A percentile compares a stretch with the other conserved stretches of the same genome.
These are phyloP conservation scores for Podaxis mareebaensis DNA, from an alignment of 768 basidiomycete genomes.

Conservation along the genomic window DNA sequence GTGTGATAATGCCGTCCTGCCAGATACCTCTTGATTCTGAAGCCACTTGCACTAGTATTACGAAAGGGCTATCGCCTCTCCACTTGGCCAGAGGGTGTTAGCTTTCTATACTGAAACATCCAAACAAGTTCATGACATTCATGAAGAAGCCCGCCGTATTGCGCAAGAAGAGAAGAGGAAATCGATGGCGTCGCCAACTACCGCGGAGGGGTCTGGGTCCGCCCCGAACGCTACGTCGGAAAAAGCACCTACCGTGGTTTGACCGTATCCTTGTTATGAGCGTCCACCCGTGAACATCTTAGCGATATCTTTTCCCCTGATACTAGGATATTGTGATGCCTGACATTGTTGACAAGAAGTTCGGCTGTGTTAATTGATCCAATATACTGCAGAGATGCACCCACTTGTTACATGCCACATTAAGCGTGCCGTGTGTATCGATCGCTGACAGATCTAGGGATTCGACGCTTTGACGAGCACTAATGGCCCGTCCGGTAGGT, in stretches of 20 bases:
- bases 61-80: slow-evolving; percentile 68
- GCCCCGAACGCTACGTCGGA: neutral
- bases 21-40: neutral
- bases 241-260: neutral
- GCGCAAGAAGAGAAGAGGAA: slow-evolving; percentile 56
- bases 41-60: slow-evolving; percentile 61
- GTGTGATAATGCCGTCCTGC: neutral
- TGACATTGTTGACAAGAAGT: too few species aligned
- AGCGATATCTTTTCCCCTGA: too few species aligned
- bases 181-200: slow-evolving; percentile 1
- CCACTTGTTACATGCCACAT: too few species aligned
- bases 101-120: slow-evolving; percentile 85
- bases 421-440: too few species aligned
- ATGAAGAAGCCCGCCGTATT: slow-evolving; percentile 89
- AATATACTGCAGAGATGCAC: too few species aligned
- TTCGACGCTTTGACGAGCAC: too few species aligned
- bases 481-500: too few species aligned
- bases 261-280: neutral
- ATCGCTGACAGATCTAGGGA: too few species aligned
- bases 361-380: too few species aligned
- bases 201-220: slow-evolving; percentile 17
- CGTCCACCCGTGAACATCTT: neutral
- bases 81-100: slow-evolving; percentile 73
- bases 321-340: too few species aligned
- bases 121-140: slow-evolving; percentile 90